phyloP scores from a whole-genome alignment of 169 alveolate genomes.

The Eimeria praecox region DNA sequence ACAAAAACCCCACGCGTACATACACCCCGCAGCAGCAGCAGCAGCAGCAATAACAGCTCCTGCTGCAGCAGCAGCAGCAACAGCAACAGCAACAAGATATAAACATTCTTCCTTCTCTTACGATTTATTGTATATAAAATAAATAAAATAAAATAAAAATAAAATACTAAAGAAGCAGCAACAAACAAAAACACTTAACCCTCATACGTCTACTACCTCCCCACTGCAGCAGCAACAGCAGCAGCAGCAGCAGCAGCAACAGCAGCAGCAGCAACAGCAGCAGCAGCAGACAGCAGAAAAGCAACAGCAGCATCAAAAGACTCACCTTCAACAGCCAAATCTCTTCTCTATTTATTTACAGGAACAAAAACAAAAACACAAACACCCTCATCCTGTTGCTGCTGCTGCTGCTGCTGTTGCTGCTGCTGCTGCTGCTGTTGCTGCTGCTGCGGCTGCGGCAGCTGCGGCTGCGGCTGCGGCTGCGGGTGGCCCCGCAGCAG shows the following conservation, averaged over 20 bases:
- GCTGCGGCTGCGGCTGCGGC: not conserved
- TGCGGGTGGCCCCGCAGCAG: not conserved
- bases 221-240: too few species aligned
- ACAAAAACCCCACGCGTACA: not conserved
- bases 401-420: too few species aligned
- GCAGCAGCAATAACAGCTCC: not conserved
- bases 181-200: too few species aligned
- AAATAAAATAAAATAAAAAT: not conserved
- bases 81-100: not conserved
- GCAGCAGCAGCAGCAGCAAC: not conserved
- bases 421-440: constrained; percentile 4
- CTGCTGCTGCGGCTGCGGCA: too few species aligned
- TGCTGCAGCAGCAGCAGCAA: constrained; percentile 33
- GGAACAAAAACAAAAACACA: not conserved
- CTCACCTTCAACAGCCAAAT: not conserved
- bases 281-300: not conserved
- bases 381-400: not conserved
- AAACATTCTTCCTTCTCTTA: too few species aligned
- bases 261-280: too few species aligned
- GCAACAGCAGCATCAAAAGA: not conserved
- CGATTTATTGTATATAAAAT: too few species aligned
- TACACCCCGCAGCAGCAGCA: constrained; percentile 47
- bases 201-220: too few species aligned
- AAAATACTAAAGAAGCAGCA: not conserved
- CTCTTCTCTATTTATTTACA: not conserved